phyloP scores from a whole-genome alignment of 257 asterid species.

The Solanum chiquidenum region DNA sequence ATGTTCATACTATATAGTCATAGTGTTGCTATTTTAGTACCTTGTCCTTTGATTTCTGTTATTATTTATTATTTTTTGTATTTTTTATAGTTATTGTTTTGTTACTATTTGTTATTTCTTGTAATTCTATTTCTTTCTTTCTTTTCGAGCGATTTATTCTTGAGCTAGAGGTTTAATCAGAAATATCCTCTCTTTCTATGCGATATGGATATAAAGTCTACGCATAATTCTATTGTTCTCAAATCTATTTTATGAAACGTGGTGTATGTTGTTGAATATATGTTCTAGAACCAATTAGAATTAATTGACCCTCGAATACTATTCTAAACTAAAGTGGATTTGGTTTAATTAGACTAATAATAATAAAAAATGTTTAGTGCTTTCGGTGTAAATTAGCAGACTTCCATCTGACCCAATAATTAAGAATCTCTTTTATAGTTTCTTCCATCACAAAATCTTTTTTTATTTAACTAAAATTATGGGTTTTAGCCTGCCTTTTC shows the following conservation, averaged over 20 bases:
- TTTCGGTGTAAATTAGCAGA: neutral
- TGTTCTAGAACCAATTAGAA: neutral
- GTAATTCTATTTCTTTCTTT: neutral
- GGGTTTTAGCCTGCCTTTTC: neutral
- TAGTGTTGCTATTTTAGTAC: neutral
- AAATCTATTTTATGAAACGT: too few species aligned
- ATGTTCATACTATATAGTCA: neutral
- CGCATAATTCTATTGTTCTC: too few species aligned
- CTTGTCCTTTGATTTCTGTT: neutral
- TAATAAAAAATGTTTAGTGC: too few species aligned
- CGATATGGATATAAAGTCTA: too few species aligned
- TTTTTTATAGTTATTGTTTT: too few species aligned
- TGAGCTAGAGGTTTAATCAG: neutral
- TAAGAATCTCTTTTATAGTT: neutral
- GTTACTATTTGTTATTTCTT: neutral
- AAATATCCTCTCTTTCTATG: neutral
- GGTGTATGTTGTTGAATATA: too few species aligned
- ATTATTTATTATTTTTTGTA: too few species aligned
- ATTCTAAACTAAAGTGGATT: neutral
- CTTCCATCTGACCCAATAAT: neutral
- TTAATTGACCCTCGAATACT: neutral
- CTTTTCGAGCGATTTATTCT: rapidly evolving
- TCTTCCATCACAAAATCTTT: neutral
- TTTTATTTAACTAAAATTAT: neutral
- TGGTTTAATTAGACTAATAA: neutral